A percentile compares a stretch with the other conserved stretches of the same genome.
Evolutionary conservation across 176 grass and related monocot genomes (phyloP).

Genomic region (Paspalum vaginatum): DNA sequence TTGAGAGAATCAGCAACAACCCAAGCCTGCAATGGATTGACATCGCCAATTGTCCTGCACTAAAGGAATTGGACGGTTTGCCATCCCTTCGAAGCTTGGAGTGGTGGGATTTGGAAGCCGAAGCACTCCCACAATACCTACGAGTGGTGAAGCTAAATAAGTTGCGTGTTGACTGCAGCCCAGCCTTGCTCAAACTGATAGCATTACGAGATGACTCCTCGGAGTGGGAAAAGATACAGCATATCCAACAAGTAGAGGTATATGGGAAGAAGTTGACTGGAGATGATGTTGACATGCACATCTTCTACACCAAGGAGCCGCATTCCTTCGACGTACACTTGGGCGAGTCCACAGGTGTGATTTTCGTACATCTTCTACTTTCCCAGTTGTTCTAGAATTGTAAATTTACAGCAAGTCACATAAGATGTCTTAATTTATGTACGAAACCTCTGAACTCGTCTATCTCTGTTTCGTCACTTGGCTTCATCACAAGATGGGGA

Average conservation of each 20-base stretch:
- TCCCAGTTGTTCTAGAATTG: not conserved
- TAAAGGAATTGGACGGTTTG: not conserved
- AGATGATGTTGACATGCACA: not conserved
- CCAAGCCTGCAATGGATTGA: not conserved
- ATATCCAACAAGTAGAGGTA: not conserved
- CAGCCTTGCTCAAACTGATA: constrained; percentile 29
- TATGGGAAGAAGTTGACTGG: not conserved
- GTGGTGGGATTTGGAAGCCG: not conserved
- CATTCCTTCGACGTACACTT: not conserved
- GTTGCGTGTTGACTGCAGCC: not conserved
- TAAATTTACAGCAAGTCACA: not conserved
- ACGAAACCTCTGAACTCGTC: not conserved
- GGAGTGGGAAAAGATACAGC: constrained; percentile 6
- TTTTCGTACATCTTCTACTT: not conserved
- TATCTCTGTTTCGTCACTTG: not conserved
- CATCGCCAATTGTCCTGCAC: rapidly evolving
- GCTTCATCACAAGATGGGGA: not conserved
- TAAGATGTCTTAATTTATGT: not conserved
- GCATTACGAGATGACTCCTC: not conserved
- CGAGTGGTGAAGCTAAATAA: not conserved
- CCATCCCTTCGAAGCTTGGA: not conserved
- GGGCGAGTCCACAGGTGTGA: not conserved
- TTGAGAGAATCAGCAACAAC: not conserved
- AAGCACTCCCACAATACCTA: constrained; percentile 20
- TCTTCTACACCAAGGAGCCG: constrained; percentile 30